Percentiles rank a stretch among this genome's conserved stretches.
These are phyloP conservation scores for Aegilops bicornis DNA, from an alignment of 176 grass and related monocot genomes.

Conservation along the genomic window DNA sequence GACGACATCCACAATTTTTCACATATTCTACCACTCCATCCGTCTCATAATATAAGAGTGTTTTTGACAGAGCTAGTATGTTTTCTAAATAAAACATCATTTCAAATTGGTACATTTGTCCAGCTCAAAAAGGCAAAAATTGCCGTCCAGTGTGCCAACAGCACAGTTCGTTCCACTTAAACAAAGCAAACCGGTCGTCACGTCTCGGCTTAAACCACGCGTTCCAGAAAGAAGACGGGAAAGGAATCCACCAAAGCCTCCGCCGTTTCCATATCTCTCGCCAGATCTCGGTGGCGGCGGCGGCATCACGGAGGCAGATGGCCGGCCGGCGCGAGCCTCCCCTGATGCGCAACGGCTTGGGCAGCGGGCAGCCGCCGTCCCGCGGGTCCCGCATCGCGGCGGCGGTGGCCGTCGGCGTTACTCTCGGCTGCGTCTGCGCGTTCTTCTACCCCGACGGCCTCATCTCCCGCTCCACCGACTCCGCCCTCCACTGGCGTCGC, in stretches of 20 bases:
- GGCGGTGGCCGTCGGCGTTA: constrained; percentile 67
- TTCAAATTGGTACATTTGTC: too few species aligned
- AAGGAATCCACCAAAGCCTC: background rate
- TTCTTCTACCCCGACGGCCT: constrained; percentile 94
- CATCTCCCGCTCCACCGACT: constrained; percentile 43
- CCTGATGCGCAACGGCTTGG: constrained; percentile 51
- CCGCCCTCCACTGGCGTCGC: constrained; percentile 33
- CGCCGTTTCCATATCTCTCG: background rate
- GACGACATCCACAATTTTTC: too few species aligned
- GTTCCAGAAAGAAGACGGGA: background rate
- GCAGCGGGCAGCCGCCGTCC: constrained; percentile 44
- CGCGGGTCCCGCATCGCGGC: constrained; percentile 79
- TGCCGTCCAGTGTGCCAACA: background rate
- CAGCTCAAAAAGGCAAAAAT: background rate
- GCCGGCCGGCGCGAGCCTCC: constrained; percentile 67
- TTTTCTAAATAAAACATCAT: too few species aligned
- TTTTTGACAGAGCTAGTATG: too few species aligned
- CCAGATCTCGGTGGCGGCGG: constrained; percentile 23
- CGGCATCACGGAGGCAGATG: constrained; percentile 41
- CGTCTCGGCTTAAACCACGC: constrained; percentile 6
- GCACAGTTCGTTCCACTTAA: background rate
- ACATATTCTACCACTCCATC: too few species aligned
- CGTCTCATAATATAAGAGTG: too few species aligned
- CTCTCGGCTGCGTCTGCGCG: constrained; percentile 74
- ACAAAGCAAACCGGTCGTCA: constrained; percentile 16